phyloP scores from a whole-genome alignment of 2,329 filamentous ascomycete genomes.

The Tolypocladium ovalisporum region DNA sequence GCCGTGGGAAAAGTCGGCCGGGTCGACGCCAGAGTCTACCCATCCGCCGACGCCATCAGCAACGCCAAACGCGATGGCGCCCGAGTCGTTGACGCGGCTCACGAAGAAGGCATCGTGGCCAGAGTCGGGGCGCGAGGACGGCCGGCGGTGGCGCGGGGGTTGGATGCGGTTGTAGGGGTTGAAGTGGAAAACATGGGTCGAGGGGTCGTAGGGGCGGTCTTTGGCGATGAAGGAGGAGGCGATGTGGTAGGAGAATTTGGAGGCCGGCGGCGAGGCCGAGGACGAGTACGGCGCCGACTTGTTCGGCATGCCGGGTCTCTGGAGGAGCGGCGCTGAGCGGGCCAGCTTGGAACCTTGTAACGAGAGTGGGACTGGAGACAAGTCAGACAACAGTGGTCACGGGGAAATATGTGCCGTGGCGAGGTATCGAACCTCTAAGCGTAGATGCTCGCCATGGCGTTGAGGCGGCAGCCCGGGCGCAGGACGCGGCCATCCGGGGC shows the following conservation, averaged over 20 bases:
- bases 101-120: conserved; percentile 98
- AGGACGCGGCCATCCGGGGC: conserved; percentile 8
- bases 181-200: conserved; percentile 63
- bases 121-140: conserved; percentile 52
- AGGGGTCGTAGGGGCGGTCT: conserved; percentile 54
- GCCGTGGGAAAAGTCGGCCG: conserved; percentile 88
- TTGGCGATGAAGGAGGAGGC: conserved; percentile 70
- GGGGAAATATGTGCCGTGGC: background rate
- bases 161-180: conserved; percentile 52
- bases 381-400: background rate
- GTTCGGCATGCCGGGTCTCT: background rate
- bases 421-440: background rate
- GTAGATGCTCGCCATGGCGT: conserved; percentile 8
- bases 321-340: background rate
- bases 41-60: conserved; percentile 95
- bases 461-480: conserved; percentile 8
- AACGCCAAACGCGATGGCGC: conserved; percentile 72
- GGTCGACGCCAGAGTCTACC: conserved; percentile 85
- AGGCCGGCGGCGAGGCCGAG: conserved; percentile 10
- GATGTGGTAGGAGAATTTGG: conserved; percentile 54
- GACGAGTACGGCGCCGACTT: conserved; percentile 1
- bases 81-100: conserved; percentile 60
- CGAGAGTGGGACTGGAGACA: background rate
- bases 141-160: conserved; percentile 26
- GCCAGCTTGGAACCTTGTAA: background rate